Base-by-base conservation (phyloP, 441 rosid species). In the Populus hybrid region DNA sequence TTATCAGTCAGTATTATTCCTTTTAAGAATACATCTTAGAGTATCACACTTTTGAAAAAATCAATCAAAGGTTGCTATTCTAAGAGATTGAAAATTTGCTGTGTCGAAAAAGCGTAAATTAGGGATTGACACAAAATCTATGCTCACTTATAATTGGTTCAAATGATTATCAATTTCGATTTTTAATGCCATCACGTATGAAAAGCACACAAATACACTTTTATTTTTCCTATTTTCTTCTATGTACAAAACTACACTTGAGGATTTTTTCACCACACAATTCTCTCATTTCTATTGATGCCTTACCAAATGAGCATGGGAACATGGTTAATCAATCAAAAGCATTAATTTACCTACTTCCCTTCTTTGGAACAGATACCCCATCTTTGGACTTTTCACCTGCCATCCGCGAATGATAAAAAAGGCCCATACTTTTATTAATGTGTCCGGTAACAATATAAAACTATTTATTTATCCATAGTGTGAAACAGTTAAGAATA, bases 321-420 rank as follows among this genome's bases (percentile, higher is more conserved):
- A 87, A 79, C 87, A 89, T 77, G 80, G 87, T 83, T 85, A 87
- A 86, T 86, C 89, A 87, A 86, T 88, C 89, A 88, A 90, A 89
- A 93, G 97, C 86, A 90, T 87, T 85, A 82, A 84, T 89, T 95
- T 94, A 96, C 99, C 99, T 96, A 94, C 98, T 96, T 85, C 99
- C 99, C 96, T 94, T 96, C 98, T 96, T 96, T 87, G 98, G 93
- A 89, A 87, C 83, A 83, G 99, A 93, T 79, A 92, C 89, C 91
- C 94, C 99, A 90, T 96, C 99, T 94, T 93, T 96, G 86, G 98
- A 91, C 98, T 92, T 96, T 94, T 96, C 99, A 94, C 99, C 99
- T 96, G 98, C 92, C 97, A 95, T 91, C 96, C 97, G 95, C 80
- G 97, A 92, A 96, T 85, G 97, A 91, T 94, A 89, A 87, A 90